Evolutionary conservation across 306 rosid genomes (phyloP).

Genomic region (Delonix regia): DNA sequence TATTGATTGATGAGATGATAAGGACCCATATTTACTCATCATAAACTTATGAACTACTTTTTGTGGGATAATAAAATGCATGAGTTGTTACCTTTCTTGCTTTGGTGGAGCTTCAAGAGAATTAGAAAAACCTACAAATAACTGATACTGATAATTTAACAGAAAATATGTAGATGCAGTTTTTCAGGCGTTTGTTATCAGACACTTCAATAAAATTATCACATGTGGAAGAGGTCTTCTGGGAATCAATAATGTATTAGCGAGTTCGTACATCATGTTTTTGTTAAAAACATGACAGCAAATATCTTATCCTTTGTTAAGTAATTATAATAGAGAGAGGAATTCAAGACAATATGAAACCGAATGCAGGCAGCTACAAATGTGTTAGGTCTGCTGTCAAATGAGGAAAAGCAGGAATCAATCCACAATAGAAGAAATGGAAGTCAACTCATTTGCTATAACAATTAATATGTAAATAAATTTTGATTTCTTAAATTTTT

Average conservation of each 20-base stretch:
- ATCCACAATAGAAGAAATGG: not conserved
- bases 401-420: not conserved
- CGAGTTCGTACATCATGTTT: no score
- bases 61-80: not conserved
- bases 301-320: not conserved
- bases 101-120: not conserved
- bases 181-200: not conserved
- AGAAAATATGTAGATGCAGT: not conserved
- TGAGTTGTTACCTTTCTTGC: not conserved
- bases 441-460: not conserved
- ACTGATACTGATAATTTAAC: not conserved
- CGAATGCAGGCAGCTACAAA: no score
- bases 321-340: not conserved
- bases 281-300: no score
- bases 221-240: not conserved
- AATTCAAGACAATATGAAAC: no score
- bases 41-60: not conserved
- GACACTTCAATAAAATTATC: not conserved
- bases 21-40: not conserved
- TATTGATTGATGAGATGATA: not conserved
- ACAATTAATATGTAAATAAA: no score
- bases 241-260: no score
- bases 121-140: not conserved
- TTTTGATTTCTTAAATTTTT: no score
- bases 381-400: no score